These are phyloP conservation scores for Mortierella sp. DNA, from an alignment of 371 early-diverging fungal genomes.

Conservation along the genomic window DNA sequence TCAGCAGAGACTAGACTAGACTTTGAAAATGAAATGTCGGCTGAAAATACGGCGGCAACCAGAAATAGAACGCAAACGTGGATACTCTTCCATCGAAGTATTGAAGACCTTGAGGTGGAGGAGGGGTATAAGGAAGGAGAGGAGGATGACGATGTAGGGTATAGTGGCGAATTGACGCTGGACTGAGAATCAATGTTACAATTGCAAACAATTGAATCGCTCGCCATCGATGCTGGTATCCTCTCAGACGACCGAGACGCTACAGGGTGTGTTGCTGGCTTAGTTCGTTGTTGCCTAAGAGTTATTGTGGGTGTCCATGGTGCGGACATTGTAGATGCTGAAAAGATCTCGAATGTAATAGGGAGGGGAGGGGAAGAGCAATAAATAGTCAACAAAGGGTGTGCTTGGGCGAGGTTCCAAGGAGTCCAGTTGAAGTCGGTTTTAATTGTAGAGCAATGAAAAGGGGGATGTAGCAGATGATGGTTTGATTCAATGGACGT, in stretches of 20 bases:
- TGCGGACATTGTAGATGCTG: background rate
- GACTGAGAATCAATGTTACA: background rate
- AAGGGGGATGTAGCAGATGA: no score
- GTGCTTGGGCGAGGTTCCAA: no score
- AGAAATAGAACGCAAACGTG: slow-evolving; percentile 37
- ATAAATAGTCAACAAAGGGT: no score
- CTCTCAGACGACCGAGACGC: background rate
- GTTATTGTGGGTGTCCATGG: background rate
- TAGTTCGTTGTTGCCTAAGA: background rate
- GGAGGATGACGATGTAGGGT: slow-evolving; percentile 2
- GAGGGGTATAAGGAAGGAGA: background rate
- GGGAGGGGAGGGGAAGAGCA: no score
- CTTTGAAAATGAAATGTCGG: slow-evolving; percentile 12
- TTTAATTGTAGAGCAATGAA: no score
- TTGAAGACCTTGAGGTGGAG: background rate
- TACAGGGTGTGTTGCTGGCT: no score
- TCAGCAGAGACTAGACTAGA: slow-evolving; percentile 22
- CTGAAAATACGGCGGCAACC: slow-evolving; percentile 16
- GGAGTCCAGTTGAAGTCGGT: no score
- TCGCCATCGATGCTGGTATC: background rate
- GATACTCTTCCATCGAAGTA: slow-evolving; percentile 14
- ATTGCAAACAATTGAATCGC: background rate
- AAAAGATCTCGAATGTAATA: no score
- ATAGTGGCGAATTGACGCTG: background rate
- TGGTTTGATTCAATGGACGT: no score